Evolutionary conservation across 208 protist genomes (phyloP).

Genomic region (Acanthamoeba rhysodes): DNA sequence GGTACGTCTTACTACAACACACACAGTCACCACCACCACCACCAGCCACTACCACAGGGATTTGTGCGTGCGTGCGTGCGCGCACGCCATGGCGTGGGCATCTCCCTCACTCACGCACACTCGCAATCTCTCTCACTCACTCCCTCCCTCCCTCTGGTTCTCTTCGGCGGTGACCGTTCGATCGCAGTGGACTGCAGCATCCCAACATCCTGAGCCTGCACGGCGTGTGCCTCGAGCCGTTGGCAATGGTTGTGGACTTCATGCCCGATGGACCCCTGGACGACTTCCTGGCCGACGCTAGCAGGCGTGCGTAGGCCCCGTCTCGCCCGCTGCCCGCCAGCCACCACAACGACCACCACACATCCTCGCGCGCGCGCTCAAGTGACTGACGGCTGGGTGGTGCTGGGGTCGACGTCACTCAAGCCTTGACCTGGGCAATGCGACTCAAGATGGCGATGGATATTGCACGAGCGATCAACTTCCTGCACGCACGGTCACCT

Average conservation of each 20-base stretch:
- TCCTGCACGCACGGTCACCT: slow-evolving; percentile 22
- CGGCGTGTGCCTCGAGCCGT: slow-evolving; percentile 1
- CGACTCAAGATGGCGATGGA: slow-evolving; percentile 55
- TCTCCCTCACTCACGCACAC: too few relatives aligned
- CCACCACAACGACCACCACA: too few relatives aligned
- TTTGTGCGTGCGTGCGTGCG: too few relatives aligned
- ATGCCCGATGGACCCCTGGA: slow-evolving; percentile 51
- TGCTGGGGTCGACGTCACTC: too few relatives aligned
- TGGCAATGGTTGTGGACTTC: slow-evolving; percentile 34
- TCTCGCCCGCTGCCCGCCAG: too few relatives aligned
- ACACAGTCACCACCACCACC: too few relatives aligned
- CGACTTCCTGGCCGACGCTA: not conserved
- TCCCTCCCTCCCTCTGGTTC: not conserved
- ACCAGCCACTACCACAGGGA: too few relatives aligned
- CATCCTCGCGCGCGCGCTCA: too few relatives aligned
- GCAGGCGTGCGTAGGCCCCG: not conserved
- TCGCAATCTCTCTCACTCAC: too few relatives aligned
- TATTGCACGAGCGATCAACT: slow-evolving; percentile 39
- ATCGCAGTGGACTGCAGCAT: not conserved
- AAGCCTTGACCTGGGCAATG: slow-evolving; percentile 19
- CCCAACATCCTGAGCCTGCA: not conserved
- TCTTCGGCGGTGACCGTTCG: not conserved
- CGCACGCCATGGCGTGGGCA: too few relatives aligned
- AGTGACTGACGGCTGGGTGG: too few relatives aligned
- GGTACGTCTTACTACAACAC: not conserved